These are phyloP conservation scores for Arthrobotrys pseudoclavata DNA, from an alignment of 2,329 filamentous ascomycete species.

Conservation along the genomic window DNA sequence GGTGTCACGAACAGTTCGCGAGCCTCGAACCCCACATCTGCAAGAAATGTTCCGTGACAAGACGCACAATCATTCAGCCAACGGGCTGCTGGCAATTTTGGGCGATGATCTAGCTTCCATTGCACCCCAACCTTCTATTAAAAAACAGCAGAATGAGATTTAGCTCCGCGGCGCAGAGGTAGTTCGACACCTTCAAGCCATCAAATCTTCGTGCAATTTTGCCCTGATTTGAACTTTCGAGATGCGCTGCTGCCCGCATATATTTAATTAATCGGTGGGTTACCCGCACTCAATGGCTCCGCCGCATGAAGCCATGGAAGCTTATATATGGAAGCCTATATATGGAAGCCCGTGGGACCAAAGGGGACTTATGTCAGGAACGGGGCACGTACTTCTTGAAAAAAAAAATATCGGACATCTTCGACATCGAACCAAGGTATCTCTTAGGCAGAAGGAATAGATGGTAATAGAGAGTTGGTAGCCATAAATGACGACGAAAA, in stretches of 20 bases:
- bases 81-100: slow-evolving; percentile 16
- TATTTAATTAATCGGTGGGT: slow-evolving; percentile 25
- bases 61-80: slow-evolving; percentile 10
- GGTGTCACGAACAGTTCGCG: neutral
- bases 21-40: slow-evolving; percentile 8
- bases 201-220: slow-evolving; percentile 22
- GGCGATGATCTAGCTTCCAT: slow-evolving; percentile 10
- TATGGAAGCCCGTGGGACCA: slow-evolving; percentile 11
- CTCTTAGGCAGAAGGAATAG: neutral
- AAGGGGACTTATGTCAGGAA: slow-evolving; percentile 20
- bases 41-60: slow-evolving; percentile 19
- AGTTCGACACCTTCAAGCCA: slow-evolving; percentile 10
- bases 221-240: slow-evolving; percentile 26
- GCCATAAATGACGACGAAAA: neutral
- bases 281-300: slow-evolving; percentile 22
- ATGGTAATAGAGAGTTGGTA: neutral
- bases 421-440: neutral
- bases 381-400: neutral
- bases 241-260: slow-evolving; percentile 19
- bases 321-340: slow-evolving; percentile 29
- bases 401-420: neutral
- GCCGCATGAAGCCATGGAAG: slow-evolving; percentile 22
- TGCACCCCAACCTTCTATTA: slow-evolving; percentile 22
- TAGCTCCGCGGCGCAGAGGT: slow-evolving; percentile 27
- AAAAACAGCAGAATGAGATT: slow-evolving; percentile 11